These are phyloP conservation scores for Keithomyces neogunnii DNA, from an alignment of 2,329 filamentous ascomycete species.

Conservation along the genomic window DNA sequence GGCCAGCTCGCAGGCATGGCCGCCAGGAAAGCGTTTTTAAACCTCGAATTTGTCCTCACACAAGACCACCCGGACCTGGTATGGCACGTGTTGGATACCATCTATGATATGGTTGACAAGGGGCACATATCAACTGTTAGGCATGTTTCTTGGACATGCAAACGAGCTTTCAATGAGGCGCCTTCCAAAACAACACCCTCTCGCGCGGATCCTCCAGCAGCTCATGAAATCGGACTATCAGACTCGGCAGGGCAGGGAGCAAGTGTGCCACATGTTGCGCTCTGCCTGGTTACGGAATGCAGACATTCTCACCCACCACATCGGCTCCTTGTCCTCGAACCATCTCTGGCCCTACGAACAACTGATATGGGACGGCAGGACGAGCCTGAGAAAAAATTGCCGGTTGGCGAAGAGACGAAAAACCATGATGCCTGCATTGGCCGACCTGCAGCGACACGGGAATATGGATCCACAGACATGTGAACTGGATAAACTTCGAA, in stretches of 20 bases:
- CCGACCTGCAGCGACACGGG: conserved; percentile 13
- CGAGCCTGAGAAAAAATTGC: conserved; percentile 23
- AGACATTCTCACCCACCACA: conserved; percentile 21
- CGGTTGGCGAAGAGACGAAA: conserved; percentile 18
- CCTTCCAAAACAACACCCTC: conserved; percentile 23
- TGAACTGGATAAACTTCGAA: conserved; percentile 18
- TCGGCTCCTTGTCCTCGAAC: conserved; percentile 19
- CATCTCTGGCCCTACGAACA: conserved; percentile 30
- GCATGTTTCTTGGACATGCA: conserved; percentile 25
- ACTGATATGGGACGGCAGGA: conserved; percentile 29
- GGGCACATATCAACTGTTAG: conserved; percentile 25
- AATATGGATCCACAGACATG: conserved; percentile 6
- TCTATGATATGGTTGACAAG: conserved; percentile 28
- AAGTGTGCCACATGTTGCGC: conserved; percentile 23
- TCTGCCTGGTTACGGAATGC: conserved; percentile 30
- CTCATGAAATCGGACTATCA: conserved; percentile 22
- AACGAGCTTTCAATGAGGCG: conserved; percentile 18
- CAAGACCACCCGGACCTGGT: conserved; percentile 28
- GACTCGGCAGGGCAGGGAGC: conserved; percentile 20
- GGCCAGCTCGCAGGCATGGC: conserved; percentile 27
- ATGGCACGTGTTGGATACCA: conserved; percentile 29
- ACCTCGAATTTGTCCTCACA: conserved; percentile 26
- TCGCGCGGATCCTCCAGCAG: conserved; percentile 23
- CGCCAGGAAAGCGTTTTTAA: conserved; percentile 25
- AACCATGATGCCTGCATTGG: conserved; percentile 22